Evolutionary conservation across 2,329 filamentous ascomycete genomes (phyloP), one percentile per base, ranked within the genome.

Genomic region (Sporothrix dimorphospora): DNA sequence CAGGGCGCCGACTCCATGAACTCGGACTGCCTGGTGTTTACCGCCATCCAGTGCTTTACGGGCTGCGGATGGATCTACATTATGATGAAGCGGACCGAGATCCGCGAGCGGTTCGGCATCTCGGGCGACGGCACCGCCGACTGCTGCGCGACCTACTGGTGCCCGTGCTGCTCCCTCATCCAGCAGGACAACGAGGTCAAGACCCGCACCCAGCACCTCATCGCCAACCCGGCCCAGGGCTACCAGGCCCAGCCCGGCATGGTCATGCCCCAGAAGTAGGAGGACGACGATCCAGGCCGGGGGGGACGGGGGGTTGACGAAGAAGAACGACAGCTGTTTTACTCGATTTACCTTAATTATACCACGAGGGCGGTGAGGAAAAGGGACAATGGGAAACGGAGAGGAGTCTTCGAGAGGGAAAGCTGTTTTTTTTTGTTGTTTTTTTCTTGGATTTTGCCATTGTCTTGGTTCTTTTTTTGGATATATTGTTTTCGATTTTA

Each of bases 161-260:
- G 88, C 78, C 78, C 81, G 47, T 89, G 86, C 82, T 90, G 88
- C 76, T 81, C 83, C 6, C 78, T 89, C 72, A 82, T 89, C 74
- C 88, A 90, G 80, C 83, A 89, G 71, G 86, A 89, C 72, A 87
- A 88, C 75, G 88, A 90, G 76, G 83, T 85, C 61, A 76, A 78
- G 71, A 66, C 61, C 4, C 79, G 79, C 30, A 77, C 77, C 42
- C 76, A 77, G 75, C 45, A 69, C 47, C 30, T 47, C 11, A 70
- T 74, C 42, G 76, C 76, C 19, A 71, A 21, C 4, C 76, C 77
- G 51, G 47, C 75, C 55, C 78, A 80, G 70, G 79, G 77, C 69
- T 81, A 81, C 75, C 76, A 79, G 72, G 68, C 77, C 12, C 78
- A 79, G 72, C 73, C 77, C 7, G 75, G 72, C 38, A 81, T 81